These are phyloP conservation scores for Dalbergia oliveri DNA, from an alignment of 306 rosid species.

Conservation along the genomic window DNA sequence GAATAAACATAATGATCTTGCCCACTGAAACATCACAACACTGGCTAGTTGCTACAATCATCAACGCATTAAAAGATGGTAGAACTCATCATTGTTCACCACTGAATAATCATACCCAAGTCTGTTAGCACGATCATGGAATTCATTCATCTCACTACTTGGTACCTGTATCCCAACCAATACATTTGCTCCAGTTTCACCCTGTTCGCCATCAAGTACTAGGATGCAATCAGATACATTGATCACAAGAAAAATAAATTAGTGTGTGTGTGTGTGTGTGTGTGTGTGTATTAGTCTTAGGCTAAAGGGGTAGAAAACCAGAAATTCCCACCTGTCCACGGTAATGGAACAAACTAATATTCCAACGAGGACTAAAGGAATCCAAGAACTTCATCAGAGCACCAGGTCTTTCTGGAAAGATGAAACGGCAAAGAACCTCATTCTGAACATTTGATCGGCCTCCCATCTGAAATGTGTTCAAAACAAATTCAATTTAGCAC, in stretches of 20 bases:
- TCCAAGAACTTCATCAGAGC: constrained; percentile 88
- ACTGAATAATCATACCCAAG: constrained; percentile 80
- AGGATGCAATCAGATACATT: constrained; percentile 24
- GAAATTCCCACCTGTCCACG: constrained; percentile 71
- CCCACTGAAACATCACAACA: not conserved
- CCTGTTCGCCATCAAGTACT: constrained; percentile 57
- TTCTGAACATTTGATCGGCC: constrained; percentile 69
- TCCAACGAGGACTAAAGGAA: constrained; percentile 91
- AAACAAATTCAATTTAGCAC: constrained; percentile 39
- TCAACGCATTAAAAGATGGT: constrained; percentile 80
- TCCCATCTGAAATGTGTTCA: constrained; percentile 75
- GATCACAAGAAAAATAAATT: constrained; percentile 9
- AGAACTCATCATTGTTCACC: constrained; percentile 64
- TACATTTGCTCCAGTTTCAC: constrained; percentile 87
- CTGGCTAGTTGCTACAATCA: constrained; percentile 23
- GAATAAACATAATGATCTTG: constrained; percentile 17
- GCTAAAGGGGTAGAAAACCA: not conserved
- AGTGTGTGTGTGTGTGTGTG: not conserved
- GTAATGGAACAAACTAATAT: constrained; percentile 89
- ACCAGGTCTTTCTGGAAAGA: constrained; percentile 97
- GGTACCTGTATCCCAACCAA: constrained; percentile 86
- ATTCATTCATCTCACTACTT: constrained; percentile 66
- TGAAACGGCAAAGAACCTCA: constrained; percentile 87
- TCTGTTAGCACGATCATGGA: constrained; percentile 55
- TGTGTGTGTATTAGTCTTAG: not conserved